Evolutionary conservation across 345 rosid species (phyloP).

Genomic region (Syzygium jambos): DNA sequence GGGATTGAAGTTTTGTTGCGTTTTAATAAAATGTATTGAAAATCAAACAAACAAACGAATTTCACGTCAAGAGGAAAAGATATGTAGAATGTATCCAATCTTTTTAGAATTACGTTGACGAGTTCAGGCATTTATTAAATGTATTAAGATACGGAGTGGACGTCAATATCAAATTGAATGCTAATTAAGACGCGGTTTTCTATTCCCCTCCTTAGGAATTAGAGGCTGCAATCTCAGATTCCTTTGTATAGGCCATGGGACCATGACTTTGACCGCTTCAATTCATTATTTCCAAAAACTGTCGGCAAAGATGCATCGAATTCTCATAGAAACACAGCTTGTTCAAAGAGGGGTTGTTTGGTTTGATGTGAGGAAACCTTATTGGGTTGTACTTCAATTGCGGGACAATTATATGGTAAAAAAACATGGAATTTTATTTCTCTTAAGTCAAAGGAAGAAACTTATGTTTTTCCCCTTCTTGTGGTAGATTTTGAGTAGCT

Average conservation of each 20-base stretch:
- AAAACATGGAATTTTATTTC: not conserved
- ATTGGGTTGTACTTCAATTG: not conserved
- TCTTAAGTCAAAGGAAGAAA: not conserved
- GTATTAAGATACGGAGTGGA: not conserved
- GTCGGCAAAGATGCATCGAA: not conserved
- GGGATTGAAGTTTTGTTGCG: not conserved
- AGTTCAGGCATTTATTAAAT: too few species aligned
- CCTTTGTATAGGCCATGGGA: not conserved
- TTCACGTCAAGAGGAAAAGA: too few species aligned
- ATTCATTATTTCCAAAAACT: not conserved
- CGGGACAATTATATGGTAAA: not conserved
- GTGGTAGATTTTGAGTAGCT: not conserved
- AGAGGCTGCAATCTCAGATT: not conserved
- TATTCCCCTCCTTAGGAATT: not conserved
- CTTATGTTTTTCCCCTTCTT: not conserved
- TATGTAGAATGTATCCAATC: too few species aligned
- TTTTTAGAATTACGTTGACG: too few species aligned
- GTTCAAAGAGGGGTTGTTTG: not conserved
- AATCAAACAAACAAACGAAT: too few species aligned
- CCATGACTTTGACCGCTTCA: not conserved
- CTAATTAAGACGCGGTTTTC: not conserved
- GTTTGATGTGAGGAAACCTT: not conserved
- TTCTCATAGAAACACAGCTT: not conserved
- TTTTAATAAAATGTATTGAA: not conserved
- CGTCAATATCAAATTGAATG: not conserved